Base-by-base conservation (phyloP, 345 rosid species). In the Gossypium mustelinum region DNA sequence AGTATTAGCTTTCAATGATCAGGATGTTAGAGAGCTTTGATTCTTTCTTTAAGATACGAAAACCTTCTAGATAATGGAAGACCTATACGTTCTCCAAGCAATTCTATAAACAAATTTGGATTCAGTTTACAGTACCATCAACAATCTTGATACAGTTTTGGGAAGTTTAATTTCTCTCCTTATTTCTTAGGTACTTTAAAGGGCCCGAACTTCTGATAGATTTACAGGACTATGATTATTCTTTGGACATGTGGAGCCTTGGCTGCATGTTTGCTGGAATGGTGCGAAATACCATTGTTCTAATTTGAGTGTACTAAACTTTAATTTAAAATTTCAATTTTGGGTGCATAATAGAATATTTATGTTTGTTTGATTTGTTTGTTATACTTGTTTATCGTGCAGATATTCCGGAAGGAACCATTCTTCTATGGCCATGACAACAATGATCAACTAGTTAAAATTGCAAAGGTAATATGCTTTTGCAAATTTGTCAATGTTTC, bases 181-280 rank as follows among this genome's bases (percentile, higher is more conserved):
- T 75, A 64, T 47, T 80, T 59, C 68, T 34, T 79, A 89, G 98
- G 79, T 91, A 93, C 86, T 95, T 91, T 61, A 95, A 95, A 84
- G 99, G 99, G 44, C 99, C 99, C 0, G 99, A 95, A 75, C 97
- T 95, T 81, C 87, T 93, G 2, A 96, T 95, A 69, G 98, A 95
- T 78, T 86, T 95, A 54, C 98, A 90, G 83, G 99, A 93, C 80
- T 95, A 95, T 82, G 99, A 95, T 81, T 95, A 95, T 83, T 95
- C 99, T 10, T 82, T 93, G 83, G 99, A 93, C 78, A 93, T 95
- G 94, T 95, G 99, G 99, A 95, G 99, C 87, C 98, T 95, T 68
- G 98, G 98, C 34, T 95, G 99, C 80, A 95, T 93, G 99, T 91
- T 95, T 86, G 98, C 98, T 20, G 99, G 98, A 79, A 95, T 95